phyloP scores from a whole-genome alignment of 768 basidiomycete genomes.

The Russula abietina region DNA sequence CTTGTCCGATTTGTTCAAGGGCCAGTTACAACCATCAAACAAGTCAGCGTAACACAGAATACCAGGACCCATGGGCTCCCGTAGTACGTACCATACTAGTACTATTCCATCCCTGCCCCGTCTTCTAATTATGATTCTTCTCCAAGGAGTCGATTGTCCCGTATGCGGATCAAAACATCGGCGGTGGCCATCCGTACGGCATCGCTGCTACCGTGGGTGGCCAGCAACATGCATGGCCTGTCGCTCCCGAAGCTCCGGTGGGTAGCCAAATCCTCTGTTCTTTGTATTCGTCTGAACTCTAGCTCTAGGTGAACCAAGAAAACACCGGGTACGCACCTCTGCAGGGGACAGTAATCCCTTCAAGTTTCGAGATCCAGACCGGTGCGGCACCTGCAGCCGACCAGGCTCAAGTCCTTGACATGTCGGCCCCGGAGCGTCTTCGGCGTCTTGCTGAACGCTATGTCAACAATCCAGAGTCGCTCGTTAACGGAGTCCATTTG shows the following conservation, averaged over 20 bases:
- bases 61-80: not conserved
- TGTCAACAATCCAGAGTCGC: not conserved
- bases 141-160: not conserved
- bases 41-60: not conserved
- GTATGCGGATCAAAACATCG: not conserved
- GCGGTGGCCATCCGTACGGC: too few relatives aligned
- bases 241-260: not conserved
- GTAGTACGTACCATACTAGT: not conserved
- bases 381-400: too few relatives aligned
- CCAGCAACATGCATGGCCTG: not conserved
- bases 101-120: not conserved
- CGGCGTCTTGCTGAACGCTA: constrained; percentile 1
- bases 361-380: not conserved
- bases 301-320: not conserved
- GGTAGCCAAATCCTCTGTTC: not conserved
- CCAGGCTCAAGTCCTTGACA: not conserved
- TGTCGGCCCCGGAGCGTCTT: not conserved
- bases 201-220: too few relatives aligned
- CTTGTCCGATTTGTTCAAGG: not conserved
- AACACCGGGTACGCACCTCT: not conserved
- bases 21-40: not conserved
- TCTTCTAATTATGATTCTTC: not conserved
- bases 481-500: not conserved
- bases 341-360: not conserved
- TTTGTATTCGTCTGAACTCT: not conserved